A percentile compares a stretch with the other conserved stretches of the same genome.
phyloP scores from a whole-genome alignment of 768 basidiomycete genomes.

The Leucogyrophana mollusca region DNA sequence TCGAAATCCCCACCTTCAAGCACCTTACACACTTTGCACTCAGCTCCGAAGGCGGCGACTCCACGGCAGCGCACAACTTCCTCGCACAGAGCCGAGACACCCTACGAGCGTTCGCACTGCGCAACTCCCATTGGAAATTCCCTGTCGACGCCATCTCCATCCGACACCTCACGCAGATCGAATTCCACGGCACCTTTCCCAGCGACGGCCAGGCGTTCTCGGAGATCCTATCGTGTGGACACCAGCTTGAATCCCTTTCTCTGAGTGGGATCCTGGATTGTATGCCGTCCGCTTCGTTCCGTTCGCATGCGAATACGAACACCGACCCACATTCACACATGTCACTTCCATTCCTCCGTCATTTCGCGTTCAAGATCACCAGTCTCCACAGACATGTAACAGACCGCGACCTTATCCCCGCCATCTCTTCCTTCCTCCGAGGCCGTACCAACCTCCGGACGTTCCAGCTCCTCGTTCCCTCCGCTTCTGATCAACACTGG shows the following conservation, averaged over 20 bases:
- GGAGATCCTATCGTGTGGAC: slow-evolving; percentile 58
- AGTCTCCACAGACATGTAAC: slow-evolving; percentile 39
- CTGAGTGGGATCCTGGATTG: slow-evolving; percentile 57
- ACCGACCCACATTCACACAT: slow-evolving; percentile 8
- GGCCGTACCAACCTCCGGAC: slow-evolving; percentile 51
- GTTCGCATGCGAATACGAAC: slow-evolving; percentile 20
- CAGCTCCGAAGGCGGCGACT: slow-evolving; percentile 41
- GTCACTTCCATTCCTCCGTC: slow-evolving; percentile 59
- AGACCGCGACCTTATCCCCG: slow-evolving; percentile 67
- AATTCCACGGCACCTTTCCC: slow-evolving; percentile 59
- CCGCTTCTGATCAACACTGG: slow-evolving; percentile 15
- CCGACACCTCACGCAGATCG: slow-evolving; percentile 62
- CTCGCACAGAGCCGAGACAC: slow-evolving; percentile 50
- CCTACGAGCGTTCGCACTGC: slow-evolving; percentile 53
- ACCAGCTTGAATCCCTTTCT: slow-evolving; percentile 61
- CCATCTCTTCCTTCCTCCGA: slow-evolving; percentile 65
- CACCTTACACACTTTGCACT: slow-evolving; percentile 62
- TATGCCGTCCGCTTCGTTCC: slow-evolving; percentile 48
- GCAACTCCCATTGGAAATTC: slow-evolving; percentile 56
- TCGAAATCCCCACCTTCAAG: slow-evolving; percentile 48
- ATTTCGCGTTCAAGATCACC: slow-evolving; percentile 58
- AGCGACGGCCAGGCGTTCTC: slow-evolving; percentile 48
- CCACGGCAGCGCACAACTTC: slow-evolving; percentile 42
- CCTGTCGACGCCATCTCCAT: slow-evolving; percentile 52
- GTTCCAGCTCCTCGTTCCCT: slow-evolving; percentile 47